Evolutionary conservation across 192 early-diverging fungal genomes (phyloP).

Genomic region (Podila clonocystis): DNA sequence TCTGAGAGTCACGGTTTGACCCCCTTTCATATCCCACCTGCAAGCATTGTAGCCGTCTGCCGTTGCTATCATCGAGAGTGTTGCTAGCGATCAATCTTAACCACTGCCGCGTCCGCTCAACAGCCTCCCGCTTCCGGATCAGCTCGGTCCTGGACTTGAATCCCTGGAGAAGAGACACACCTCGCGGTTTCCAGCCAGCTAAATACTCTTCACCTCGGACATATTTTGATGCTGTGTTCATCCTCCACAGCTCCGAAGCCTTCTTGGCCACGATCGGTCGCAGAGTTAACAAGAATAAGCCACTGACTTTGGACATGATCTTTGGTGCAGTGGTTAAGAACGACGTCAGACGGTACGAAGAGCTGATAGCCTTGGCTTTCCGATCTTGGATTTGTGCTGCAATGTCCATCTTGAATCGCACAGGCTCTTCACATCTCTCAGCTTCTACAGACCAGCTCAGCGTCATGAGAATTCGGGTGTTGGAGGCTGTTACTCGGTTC

Average conservation of each 20-base stretch:
- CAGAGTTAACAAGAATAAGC: constrained; percentile 71
- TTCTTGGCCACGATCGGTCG: constrained; percentile 64
- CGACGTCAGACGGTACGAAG: constrained; percentile 30
- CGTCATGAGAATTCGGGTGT: constrained; percentile 65
- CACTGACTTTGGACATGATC: constrained; percentile 55
- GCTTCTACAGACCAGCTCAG: constrained; percentile 67
- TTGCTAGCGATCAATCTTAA: constrained; percentile 30
- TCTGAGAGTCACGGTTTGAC: not conserved
- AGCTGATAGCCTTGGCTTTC: constrained; percentile 47
- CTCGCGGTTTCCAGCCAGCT: constrained; percentile 73
- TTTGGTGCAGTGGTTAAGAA: constrained; percentile 30
- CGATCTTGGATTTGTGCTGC: constrained; percentile 71
- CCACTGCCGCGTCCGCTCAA: constrained; percentile 54
- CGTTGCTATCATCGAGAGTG: not conserved
- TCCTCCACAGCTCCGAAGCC: constrained; percentile 72
- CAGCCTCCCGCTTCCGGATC: constrained; percentile 50
- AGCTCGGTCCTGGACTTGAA: constrained; percentile 54
- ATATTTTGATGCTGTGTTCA: constrained; percentile 76
- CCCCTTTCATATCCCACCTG: not conserved
- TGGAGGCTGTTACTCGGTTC: constrained; percentile 70
- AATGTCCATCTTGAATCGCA: constrained; percentile 71
- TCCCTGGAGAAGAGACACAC: constrained; percentile 72
- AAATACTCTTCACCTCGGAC: constrained; percentile 79
- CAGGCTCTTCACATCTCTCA: constrained; percentile 65
- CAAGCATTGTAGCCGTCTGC: not conserved